phyloP scores from a whole-genome alignment of 805 yeast genomes.

The Teunomyces gatunensis region DNA sequence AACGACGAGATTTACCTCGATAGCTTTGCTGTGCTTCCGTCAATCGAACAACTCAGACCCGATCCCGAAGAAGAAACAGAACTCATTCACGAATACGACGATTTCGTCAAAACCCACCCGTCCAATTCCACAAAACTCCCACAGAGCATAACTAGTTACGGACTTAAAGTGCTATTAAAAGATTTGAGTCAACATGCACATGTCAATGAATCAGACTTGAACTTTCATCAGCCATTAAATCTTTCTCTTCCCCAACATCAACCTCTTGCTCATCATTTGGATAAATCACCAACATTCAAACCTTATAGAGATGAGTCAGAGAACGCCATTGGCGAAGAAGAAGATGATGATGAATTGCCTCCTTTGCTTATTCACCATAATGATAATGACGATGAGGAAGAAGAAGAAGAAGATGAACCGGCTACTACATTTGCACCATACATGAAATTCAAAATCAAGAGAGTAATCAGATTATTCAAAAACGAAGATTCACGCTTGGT shows the following conservation, averaged over 20 bases:
- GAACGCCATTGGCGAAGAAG: neutral
- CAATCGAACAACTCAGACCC: slow-evolving; percentile 22
- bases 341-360: neutral
- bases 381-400: neutral
- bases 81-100: slow-evolving; percentile 4
- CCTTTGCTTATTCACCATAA: neutral
- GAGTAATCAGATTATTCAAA: neutral
- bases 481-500: slow-evolving; percentile 4
- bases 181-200: slow-evolving; percentile 31
- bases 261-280: slow-evolving; percentile 2
- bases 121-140: neutral
- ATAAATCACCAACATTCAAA: neutral
- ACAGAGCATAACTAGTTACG: slow-evolving; percentile 26
- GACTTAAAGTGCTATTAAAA: slow-evolving; percentile 29
- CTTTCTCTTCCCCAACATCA: neutral
- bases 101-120: slow-evolving; percentile 7
- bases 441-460: neutral
- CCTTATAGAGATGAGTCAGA: slow-evolving; percentile 4
- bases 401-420: neutral
- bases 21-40: slow-evolving; percentile 21
- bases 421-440: neutral
- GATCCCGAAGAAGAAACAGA: neutral
- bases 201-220: slow-evolving; percentile 2
- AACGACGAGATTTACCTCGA: slow-evolving; percentile 20
- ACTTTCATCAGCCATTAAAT: neutral